Evolutionary conservation across 2,329 filamentous ascomycete genomes (phyloP), one percentile per base, ranked within the genome.

Genomic region (Fusarium tupiense): DNA sequence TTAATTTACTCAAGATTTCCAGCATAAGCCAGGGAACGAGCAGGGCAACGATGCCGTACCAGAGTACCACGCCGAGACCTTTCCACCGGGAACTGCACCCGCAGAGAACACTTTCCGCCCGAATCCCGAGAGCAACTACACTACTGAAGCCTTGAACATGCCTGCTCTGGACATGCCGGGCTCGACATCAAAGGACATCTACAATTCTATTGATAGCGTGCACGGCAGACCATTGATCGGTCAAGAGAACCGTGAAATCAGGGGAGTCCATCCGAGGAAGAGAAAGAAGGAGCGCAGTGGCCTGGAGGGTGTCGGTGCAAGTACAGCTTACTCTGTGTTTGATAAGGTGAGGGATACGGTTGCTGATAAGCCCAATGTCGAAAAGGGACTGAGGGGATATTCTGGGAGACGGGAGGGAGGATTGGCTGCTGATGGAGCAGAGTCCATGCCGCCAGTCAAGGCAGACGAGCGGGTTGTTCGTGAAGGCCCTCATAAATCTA

Each of bases 241-340:
- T 2, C 57, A 62, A 50, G 56, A 62, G n/a, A 64, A 62, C 31
- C 57, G 62, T 33, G 62, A 64, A 24, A 16, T 16, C 6, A 44
- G 62, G 14, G 62, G 62, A 9, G 56, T 62, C n/a, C 62, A 64
- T 52, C 62, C 62, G 0, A 33, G 62, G 17, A 64, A 62, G 57
- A 64, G 62, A 8, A 64, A 64, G 62, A 64, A 64, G 62, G 62
- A 64, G 6, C 31, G 31, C 19, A 62, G 62, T 22, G 57, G 62
- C 4, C 13, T 62, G 0, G 62, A 64, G 4, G 62, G 62, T 52
- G 56, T 64, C 0, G 57, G 44, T 5, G 56, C 62, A 0, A 64
- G 62, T 22, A 62, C 44, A 3, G 22, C 11, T 8, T 4, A 19
- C 13, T 64, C 62, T 10, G 57, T 44, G 20, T 62, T 52, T 33